Base-by-base conservation (phyloP, 1,139 yeast species). In the Zygotorulaspora mrakii region DNA sequence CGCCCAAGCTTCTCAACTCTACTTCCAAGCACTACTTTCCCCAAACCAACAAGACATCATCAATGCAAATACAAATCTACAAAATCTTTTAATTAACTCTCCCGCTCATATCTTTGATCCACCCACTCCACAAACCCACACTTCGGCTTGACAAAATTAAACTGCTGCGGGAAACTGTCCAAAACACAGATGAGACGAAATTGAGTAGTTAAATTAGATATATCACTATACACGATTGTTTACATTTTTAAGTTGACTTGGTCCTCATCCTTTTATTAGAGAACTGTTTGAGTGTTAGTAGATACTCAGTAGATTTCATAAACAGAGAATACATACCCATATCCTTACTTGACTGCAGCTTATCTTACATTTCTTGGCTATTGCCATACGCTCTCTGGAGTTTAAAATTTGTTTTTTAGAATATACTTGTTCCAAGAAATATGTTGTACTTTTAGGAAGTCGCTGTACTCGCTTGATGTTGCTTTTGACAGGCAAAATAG, bases 41-140 rank as follows among this genome's bases (percentile, higher is more conserved):
- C 45, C 45, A 41, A 37, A 41, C 45, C 45, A 42, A 38, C 45
- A 42, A 42, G 45, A 42, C 45, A 42, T 42, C 45, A 42, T 42
- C 45, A 42, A 42, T 42, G 45, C 45, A 42, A 42, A 40, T 40
- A 40, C 43, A 40, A 40, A 40, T 40, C 43, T 40, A 37, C 40
- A 37, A 37, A 34, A 37, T 31, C 40, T 37, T 33, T 37, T 37
- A 37, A 37, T 33, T 29, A 40, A 40, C 43, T 40, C 43, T 40
- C 43, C 43, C 43, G 43, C 43, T 40, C 44, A 40, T 40, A 40
- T 40, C 44, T 40, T 40, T 40, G 44, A 40, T 40, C 44, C 44
- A 40, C 44, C 44, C 44, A 42, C 45, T 42, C 45, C 45, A 42
- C 45, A 42, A 42, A 42, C 45, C 45, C 45, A 42, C 45, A 42